Evolutionary conservation across 1,139 yeast species (phyloP).

Genomic region (Suhomyces wounanorum): DNA sequence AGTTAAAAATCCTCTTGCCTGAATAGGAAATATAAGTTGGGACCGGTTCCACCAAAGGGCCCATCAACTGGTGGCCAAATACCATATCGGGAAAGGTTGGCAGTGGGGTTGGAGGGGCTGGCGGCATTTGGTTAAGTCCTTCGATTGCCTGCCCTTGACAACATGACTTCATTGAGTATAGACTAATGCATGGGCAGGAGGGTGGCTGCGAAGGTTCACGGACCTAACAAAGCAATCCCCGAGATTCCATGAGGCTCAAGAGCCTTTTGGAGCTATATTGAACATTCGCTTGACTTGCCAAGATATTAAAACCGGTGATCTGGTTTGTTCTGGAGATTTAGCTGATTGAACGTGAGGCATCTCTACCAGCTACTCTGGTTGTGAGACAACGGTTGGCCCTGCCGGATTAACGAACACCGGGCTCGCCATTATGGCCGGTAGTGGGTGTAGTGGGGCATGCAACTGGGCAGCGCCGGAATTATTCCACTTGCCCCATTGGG

Average conservation of each 20-base stretch:
- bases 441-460: background rate
- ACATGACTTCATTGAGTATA: slow-evolving; percentile 4
- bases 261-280: background rate
- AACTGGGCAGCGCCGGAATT: background rate
- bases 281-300: background rate
- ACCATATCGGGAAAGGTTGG: slow-evolving; percentile 1
- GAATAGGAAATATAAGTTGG: slow-evolving; percentile 18
- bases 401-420: background rate
- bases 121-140: background rate
- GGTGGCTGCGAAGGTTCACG: slow-evolving; percentile 3
- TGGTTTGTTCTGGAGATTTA: background rate
- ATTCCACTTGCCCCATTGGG: slow-evolving; percentile 1
- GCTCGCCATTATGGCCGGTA: background rate
- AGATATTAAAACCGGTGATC: background rate
- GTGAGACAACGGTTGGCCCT: background rate
- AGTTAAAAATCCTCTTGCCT: slow-evolving; percentile 17
- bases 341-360: background rate
- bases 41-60: background rate
- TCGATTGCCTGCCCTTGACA: slow-evolving; percentile 1
- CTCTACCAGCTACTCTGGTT: background rate
- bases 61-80: background rate
- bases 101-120: slow-evolving; percentile 4
- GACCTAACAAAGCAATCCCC: background rate
- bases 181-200: background rate
- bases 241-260: background rate